A percentile compares a stretch with the other conserved stretches of the same genome.
Conservation (phyloP, 75 land plant genomes). For the Ceratopteris richardii region DNA sequence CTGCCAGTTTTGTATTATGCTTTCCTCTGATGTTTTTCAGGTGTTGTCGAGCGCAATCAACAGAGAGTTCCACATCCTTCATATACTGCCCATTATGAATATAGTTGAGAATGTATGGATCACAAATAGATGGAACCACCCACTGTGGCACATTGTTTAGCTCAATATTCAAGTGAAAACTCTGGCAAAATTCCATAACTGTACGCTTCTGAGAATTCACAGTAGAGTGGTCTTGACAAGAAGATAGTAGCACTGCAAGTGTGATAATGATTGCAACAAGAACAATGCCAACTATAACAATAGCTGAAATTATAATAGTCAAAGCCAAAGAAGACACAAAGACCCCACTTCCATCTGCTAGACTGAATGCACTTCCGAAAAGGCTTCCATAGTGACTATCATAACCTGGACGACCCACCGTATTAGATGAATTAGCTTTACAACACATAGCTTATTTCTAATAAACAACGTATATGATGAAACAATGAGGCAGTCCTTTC, state of each 20-base stretch:
- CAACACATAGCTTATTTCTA: no score
- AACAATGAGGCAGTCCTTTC: no score
- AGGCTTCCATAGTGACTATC: not conserved
- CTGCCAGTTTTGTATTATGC: no score
- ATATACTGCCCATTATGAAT: no score
- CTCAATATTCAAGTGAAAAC: conserved; percentile 66
- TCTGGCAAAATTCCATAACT: conserved; percentile 27
- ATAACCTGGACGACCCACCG: not conserved
- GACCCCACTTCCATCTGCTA: conserved; percentile 31
- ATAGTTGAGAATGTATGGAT: no score
- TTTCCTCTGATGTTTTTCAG: no score
- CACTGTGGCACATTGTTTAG: conserved; percentile 57
- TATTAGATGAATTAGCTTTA: no score
- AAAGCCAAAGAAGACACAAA: conserved; percentile 35
- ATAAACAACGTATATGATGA: no score
- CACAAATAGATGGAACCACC: conserved; percentile 52
- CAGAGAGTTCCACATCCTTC: no score
- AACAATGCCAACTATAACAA: conserved; percentile 30
- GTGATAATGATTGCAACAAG: conserved; percentile 33
- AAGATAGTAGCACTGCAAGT: conserved; percentile 29
- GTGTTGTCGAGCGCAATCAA: no score
- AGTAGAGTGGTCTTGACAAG: conserved; percentile 19
- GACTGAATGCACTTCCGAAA: conserved; percentile 21
- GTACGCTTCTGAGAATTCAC: not conserved
- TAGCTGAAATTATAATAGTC: conserved; percentile 24